Evolutionary conservation across 805 yeast species (phyloP).

Genomic region (Wickerhamiella allomyrinae): DNA sequence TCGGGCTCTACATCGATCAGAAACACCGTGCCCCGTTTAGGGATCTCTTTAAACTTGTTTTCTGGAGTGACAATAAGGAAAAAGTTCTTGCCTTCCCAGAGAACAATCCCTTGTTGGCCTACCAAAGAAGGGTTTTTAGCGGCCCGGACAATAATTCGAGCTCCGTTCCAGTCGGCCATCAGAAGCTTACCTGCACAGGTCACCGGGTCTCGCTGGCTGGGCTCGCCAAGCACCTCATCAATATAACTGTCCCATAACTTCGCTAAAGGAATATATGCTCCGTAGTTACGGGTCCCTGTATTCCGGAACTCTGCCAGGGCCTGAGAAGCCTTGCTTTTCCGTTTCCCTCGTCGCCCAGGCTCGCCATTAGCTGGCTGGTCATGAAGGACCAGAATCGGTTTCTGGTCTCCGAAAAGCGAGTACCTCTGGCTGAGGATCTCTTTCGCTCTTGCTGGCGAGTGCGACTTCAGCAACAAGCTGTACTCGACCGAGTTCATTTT

Average conservation of each 20-base stretch:
- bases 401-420: constrained; percentile 24
- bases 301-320: constrained; percentile 25
- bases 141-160: constrained; percentile 43
- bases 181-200: constrained; percentile 33
- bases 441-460: constrained; percentile 19
- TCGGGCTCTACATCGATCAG: constrained; percentile 28
- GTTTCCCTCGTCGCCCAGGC: constrained; percentile 20
- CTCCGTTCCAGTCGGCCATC: constrained; percentile 71
- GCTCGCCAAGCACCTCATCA: constrained; percentile 33
- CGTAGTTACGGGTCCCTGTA: constrained; percentile 24
- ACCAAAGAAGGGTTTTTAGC: constrained; percentile 42
- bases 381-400: constrained; percentile 23
- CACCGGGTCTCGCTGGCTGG: constrained; percentile 3
- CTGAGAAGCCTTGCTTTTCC: constrained; percentile 21
- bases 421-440: constrained; percentile 28
- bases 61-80: constrained; percentile 47
- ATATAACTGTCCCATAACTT: constrained; percentile 65
- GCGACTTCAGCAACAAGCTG: constrained; percentile 21
- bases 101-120: constrained; percentile 59
- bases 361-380: constrained; percentile 4
- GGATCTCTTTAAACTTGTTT: constrained; percentile 33
- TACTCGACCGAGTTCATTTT: constrained; percentile 16
- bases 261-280: constrained; percentile 40
- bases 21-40: constrained; percentile 56
- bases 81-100: constrained; percentile 70